Evolutionary conservation across 257 asterid species (phyloP).

Genomic region (Solanum lignicaule): DNA sequence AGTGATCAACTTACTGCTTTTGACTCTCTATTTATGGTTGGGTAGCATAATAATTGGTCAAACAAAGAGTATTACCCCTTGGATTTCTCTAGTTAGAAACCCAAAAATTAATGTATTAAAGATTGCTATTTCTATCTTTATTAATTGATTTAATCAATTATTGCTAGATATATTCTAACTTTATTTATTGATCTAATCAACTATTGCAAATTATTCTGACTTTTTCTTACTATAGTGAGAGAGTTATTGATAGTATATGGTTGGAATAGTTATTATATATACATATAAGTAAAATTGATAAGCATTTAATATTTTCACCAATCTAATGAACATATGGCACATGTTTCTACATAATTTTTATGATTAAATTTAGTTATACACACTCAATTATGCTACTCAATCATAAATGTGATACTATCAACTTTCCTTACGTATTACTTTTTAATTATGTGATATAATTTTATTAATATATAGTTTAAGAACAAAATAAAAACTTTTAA

Average conservation of each 20-base stretch:
- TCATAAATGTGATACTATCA: neutral
- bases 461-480: neutral
- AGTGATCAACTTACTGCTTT: neutral
- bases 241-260: neutral
- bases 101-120: neutral
- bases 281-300: neutral
- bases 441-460: neutral
- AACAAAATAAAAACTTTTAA: neutral
- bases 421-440: neutral
- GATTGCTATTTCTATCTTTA: neutral
- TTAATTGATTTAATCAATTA: neutral
- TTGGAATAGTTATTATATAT: neutral
- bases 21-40: neutral
- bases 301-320: neutral
- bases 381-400: neutral
- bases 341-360: neutral
- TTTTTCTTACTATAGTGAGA: neutral
- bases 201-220: neutral
- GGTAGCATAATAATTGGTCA: neutral
- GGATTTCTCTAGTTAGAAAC: neutral
- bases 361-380: neutral
- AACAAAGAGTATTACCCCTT: neutral
- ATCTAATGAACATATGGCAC: neutral
- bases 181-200: neutral
- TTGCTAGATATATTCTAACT: neutral